These are phyloP conservation scores for Solanum boliviense DNA, from an alignment of 257 asterid genomes.

Conservation along the genomic window DNA sequence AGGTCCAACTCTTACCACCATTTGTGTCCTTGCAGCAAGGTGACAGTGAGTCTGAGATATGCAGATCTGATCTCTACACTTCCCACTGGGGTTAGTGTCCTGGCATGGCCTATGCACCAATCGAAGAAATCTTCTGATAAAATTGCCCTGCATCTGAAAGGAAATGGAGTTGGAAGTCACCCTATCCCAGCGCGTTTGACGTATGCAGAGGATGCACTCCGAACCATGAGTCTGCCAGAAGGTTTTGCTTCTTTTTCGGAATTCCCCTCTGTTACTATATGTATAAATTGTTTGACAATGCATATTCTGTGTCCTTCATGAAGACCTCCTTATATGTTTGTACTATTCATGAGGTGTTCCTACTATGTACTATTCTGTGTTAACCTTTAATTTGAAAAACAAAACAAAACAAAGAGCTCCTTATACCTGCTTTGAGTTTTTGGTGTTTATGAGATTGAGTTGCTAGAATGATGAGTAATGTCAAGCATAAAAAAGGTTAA, in stretches of 20 bases:
- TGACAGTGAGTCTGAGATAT: constrained; percentile 73
- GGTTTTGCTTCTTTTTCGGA: constrained; percentile 26
- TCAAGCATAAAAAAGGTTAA: not conserved
- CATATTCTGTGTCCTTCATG: not conserved
- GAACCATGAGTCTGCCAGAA: constrained; percentile 80
- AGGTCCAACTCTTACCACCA: not conserved
- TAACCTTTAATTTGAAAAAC: not conserved
- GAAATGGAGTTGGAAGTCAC: constrained; percentile 22
- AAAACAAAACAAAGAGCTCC: not conserved
- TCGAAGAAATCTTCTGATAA: constrained; percentile 23
- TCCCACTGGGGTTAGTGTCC: constrained; percentile 69
- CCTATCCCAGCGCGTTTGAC: constrained; percentile 52
- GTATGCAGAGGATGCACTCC: constrained; percentile 76
- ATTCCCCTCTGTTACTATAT: not conserved
- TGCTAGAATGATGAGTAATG: not conserved
- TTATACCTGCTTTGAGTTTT: not conserved
- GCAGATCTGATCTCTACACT: constrained; percentile 62
- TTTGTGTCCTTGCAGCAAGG: constrained; percentile 49
- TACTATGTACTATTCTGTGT: not conserved
- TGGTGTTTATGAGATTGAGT: not conserved
- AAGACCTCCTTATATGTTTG: not conserved
- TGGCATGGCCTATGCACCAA: constrained; percentile 77
- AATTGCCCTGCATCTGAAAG: constrained; percentile 25
- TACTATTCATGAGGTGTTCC: not conserved
- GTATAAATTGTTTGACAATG: not conserved